Evolutionary conservation across 345 rosid genomes (phyloP), one percentile per base, ranked within the genome.

Genomic region (Euphorbia pulcherrima): DNA sequence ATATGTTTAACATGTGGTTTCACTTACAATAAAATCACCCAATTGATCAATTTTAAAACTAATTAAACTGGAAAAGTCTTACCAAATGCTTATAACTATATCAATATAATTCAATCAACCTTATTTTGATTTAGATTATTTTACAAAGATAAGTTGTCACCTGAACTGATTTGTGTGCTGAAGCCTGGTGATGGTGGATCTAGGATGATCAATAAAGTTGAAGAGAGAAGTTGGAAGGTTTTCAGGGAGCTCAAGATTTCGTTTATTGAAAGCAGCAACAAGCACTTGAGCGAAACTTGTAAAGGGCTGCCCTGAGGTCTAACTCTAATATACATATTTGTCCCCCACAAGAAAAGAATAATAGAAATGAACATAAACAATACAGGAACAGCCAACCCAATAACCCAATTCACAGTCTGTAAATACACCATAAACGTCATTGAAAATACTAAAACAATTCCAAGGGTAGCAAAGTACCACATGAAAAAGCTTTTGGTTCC

Each of bases 271-370:
- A 8, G 85, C 75, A 16, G 72, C 85, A 8, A 66, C 73, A 5
- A 82, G 5, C 4, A 79, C 85, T 63, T 77, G 83, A 26, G 60
- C 75, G 30, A 74, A 27, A 16, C 76, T 64, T 10, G 79, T 67
- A 82, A 24, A 20, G 83, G 85, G 47, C 85, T 82, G 0, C 83
- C 83, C 5, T 67, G 41, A 68, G 85, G 81, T 27, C 69, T 76
- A 29, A 82, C 76, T 28, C 68, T 76, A 13, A 82, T 83, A 69
- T 73, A 82, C 29, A 82, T 29, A 17, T 60, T 71, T 14, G 79
- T 60, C 1, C 85, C 85, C 61, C 60, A 18, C 8, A 82, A 82
- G 74, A 82, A 82, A 3, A 76, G 1, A 3, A 64, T 51, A 37
- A 76, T 75, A 1, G 82, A 73, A 13, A 82, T 18, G 14, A 82